These are phyloP conservation scores for Isabelozyma rhagii DNA, from an alignment of 805 yeast species.

Conservation along the genomic window DNA sequence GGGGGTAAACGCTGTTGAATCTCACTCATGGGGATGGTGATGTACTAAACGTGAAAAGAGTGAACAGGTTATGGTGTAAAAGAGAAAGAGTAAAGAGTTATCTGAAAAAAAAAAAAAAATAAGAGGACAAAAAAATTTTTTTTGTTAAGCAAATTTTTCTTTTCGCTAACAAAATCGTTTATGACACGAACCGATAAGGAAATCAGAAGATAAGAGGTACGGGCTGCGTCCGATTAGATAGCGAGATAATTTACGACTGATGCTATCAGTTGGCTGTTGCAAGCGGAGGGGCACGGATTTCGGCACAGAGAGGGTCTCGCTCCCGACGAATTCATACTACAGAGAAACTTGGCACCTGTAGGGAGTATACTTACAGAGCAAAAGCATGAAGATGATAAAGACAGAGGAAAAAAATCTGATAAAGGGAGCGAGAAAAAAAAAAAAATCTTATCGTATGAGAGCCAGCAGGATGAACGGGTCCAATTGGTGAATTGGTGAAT, in stretches of 20 bases:
- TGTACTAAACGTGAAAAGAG: not conserved
- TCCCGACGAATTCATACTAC: too few species aligned
- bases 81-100: not conserved
- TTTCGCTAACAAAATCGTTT: not conserved
- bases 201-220: not conserved
- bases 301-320: too few species aligned
- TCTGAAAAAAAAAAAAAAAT: constrained; percentile 1
- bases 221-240: not conserved
- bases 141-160: constrained; percentile 4
- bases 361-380: too few species aligned
- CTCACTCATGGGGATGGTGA: constrained; percentile 11
- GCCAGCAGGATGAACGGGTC: too few species aligned
- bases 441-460: too few species aligned
- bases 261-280: too few species aligned
- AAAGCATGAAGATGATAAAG: not conserved
- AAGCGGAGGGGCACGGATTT: too few species aligned
- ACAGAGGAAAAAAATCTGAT: not conserved
- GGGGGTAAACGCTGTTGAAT: constrained; percentile 12
- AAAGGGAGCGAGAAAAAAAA: not conserved
- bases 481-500: not conserved
- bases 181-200: not conserved
- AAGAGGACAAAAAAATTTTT: not conserved
- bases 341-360: too few species aligned
- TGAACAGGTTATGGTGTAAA: not conserved
- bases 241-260: too few species aligned